Evolutionary conservation across 345 rosid species (phyloP).

Genomic region (Passiflora organensis): DNA sequence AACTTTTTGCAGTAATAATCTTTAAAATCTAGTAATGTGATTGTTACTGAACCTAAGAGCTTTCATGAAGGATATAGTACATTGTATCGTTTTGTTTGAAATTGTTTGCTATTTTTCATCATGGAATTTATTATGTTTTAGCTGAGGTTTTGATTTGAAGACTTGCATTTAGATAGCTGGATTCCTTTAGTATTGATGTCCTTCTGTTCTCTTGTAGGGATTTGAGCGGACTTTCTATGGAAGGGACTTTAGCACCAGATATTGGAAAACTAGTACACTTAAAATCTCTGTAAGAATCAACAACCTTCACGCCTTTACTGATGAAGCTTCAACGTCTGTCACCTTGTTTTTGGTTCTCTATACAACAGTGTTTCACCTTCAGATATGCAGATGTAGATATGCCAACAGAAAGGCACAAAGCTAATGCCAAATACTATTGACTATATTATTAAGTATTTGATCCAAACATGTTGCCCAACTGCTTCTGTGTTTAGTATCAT

Average conservation of each 20-base stretch:
- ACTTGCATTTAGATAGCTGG: too few relatives aligned
- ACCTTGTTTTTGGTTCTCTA: too few relatives aligned
- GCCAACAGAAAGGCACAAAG: too few relatives aligned
- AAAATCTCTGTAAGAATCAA: slow-evolving; percentile 59
- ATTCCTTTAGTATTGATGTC: slow-evolving; percentile 2
- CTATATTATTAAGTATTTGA: too few relatives aligned
- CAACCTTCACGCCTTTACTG: too few relatives aligned
- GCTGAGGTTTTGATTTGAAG: neutral
- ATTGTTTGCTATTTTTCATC: neutral
- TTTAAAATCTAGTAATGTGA: neutral
- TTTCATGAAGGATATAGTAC: neutral
- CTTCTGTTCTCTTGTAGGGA: slow-evolving; percentile 42
- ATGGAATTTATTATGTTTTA: neutral
- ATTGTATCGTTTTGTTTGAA: neutral
- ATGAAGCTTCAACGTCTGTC: too few relatives aligned
- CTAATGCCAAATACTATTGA: too few relatives aligned
- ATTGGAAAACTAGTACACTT: slow-evolving; percentile 61
- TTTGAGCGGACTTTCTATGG: slow-evolving; percentile 49
- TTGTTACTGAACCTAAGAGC: too few relatives aligned
- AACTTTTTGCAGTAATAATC: neutral
- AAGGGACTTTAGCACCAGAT: slow-evolving; percentile 72
- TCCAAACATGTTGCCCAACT: too few relatives aligned
- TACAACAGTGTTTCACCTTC: too few relatives aligned
- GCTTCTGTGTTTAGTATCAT: too few relatives aligned
- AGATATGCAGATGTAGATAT: too few relatives aligned